These are phyloP conservation scores for Tricholoma terreum DNA, from an alignment of 768 basidiomycete genomes.

Conservation along the genomic window DNA sequence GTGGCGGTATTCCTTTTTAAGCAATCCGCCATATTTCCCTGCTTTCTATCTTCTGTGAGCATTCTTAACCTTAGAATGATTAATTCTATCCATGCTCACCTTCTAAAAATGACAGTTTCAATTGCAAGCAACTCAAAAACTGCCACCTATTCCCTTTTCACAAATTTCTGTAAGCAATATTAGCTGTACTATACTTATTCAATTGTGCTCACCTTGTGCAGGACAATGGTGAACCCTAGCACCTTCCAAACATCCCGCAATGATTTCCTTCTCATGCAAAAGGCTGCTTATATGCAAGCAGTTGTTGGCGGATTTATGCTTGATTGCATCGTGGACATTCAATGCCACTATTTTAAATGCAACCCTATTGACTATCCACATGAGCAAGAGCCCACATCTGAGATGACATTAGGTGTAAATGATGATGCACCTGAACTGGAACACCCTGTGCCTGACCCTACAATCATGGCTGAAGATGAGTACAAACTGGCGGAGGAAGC, in stretches of 20 bases:
- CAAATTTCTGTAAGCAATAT: neutral
- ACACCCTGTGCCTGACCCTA: neutral
- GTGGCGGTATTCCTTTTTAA: neutral
- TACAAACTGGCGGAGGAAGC: neutral
- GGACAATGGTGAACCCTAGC: neutral
- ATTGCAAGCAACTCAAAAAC: neutral
- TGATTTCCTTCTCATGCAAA: neutral
- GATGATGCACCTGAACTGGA: neutral
- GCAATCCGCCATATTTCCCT: neutral
- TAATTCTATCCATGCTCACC: neutral
- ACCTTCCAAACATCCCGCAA: neutral
- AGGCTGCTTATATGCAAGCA: neutral
- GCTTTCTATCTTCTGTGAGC: neutral
- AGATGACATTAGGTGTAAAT: neutral
- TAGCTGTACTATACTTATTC: neutral
- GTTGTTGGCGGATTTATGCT: neutral
- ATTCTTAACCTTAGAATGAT: neutral
- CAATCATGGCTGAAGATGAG: neutral
- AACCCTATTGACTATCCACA: conserved; percentile 9
- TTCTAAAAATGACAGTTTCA: neutral
- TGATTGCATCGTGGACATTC: conserved; percentile 5
- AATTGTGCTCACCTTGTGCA: neutral
- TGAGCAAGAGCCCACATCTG: no score
- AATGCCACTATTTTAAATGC: conserved; percentile 10
- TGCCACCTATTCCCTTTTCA: neutral